Percentiles rank a stretch among this genome's conserved stretches.
Conservation (phyloP, 164 flowering plant species). For the Nymphaea thermarum region DNA sequence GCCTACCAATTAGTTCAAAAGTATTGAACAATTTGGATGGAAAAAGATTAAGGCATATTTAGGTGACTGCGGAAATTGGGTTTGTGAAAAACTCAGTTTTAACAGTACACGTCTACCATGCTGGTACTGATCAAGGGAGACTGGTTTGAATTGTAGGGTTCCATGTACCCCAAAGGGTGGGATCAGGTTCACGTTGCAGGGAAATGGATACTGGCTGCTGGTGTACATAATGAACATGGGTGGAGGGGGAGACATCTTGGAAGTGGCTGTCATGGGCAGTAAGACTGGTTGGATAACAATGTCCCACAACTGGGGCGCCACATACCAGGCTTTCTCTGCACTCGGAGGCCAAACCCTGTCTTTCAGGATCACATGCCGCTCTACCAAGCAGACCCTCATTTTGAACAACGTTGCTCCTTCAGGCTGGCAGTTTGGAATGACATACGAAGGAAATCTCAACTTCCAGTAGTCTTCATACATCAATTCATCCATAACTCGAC, state of each 20-base stretch:
- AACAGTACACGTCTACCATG: no score
- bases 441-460: slow-evolving; percentile 46
- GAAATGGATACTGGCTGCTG: slow-evolving; percentile 85
- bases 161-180: neutral
- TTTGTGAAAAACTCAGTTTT: no score
- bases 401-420: slow-evolving; percentile 50
- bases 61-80: neutral
- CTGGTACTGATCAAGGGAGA: neutral
- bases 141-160: neutral
- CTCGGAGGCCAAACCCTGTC: slow-evolving; percentile 76
- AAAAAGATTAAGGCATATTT: no score
- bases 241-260: slow-evolving; percentile 70
- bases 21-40: no score
- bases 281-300: slow-evolving; percentile 44
- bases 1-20: no score
- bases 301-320: slow-evolving; percentile 91
- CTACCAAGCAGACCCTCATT: slow-evolving; percentile 38
- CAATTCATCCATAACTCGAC: neutral
- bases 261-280: slow-evolving; percentile 71
- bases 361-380: slow-evolving; percentile 54
- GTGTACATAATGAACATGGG: slow-evolving; percentile 91
- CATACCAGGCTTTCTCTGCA: slow-evolving; percentile 68
- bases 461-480: slow-evolving; percentile 17
- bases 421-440: slow-evolving; percentile 18
- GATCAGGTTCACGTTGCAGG: slow-evolving; percentile 31